Conservation (phyloP, 768 basidiomycete genomes). For the Pleurotus eryngii region DNA sequence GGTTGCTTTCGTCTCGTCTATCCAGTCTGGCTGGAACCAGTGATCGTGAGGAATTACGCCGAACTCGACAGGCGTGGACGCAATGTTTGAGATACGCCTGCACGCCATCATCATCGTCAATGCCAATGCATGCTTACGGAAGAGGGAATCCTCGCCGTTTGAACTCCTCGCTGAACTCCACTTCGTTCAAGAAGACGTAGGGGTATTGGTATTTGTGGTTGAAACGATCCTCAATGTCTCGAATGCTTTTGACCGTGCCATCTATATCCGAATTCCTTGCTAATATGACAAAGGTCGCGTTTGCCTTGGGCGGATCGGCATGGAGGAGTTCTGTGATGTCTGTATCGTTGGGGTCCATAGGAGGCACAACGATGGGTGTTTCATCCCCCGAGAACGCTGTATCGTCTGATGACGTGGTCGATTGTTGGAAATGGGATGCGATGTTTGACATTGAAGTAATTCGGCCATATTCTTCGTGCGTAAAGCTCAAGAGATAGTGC, state of each 20-base stretch:
- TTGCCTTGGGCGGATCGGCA: conserved; percentile 20
- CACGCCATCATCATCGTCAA: not conserved
- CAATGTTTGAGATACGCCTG: not conserved
- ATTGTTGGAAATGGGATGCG: conserved; percentile 2
- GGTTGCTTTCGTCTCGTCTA: conserved; percentile 68
- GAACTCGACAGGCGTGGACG: conserved; percentile 35
- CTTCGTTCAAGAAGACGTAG: conserved; percentile 85
- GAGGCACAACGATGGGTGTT: not conserved
- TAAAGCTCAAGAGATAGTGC: not conserved
- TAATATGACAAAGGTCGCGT: conserved; percentile 48
- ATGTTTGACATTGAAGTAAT: not conserved
- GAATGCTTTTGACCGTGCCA: conserved; percentile 63
- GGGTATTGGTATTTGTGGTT: conserved; percentile 77
- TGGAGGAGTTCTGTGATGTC: not conserved
- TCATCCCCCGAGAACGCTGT: not conserved
- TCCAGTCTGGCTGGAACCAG: conserved; percentile 77
- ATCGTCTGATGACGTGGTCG: not conserved
- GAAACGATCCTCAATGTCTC: conserved; percentile 79
- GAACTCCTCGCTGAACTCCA: conserved; percentile 72
- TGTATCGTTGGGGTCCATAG: not conserved
- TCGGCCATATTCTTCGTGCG: conserved; percentile 2
- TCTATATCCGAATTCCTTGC: conserved; percentile 64
- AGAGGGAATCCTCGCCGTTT: conserved; percentile 42
- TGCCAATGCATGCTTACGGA: not conserved
- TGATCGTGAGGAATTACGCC: conserved; percentile 65